These are phyloP conservation scores for Penicilliopsis zonata DNA, from an alignment of 495 filamentous ascomycete species.

Conservation along the genomic window DNA sequence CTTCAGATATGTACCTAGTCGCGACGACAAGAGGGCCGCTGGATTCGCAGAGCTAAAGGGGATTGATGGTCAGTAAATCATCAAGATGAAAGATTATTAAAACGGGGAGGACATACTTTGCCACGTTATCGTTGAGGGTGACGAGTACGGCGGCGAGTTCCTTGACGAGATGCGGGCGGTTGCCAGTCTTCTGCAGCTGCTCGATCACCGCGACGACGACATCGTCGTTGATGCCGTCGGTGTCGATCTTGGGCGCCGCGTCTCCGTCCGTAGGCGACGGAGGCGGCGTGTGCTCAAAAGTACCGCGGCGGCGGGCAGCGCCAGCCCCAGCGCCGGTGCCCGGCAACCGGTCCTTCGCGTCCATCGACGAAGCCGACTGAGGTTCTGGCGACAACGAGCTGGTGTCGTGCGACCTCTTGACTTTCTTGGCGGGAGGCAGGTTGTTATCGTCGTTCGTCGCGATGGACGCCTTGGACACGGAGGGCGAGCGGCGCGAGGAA, in stretches of 20 bases:
- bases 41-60: slow-evolving; percentile 78
- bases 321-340: slow-evolving; percentile 32
- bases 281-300: slow-evolving; percentile 69
- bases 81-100: background rate
- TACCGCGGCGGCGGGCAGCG: slow-evolving; percentile 29
- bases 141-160: slow-evolving; percentile 78
- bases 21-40: slow-evolving; percentile 85
- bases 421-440: slow-evolving; percentile 64
- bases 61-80: slow-evolving; percentile 20
- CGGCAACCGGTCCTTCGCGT: no score
- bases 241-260: slow-evolving; percentile 57
- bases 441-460: slow-evolving; percentile 38
- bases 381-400: slow-evolving; percentile 42
- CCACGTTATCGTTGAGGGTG: slow-evolving; percentile 65
- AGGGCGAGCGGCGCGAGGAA: slow-evolving; percentile 59
- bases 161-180: slow-evolving; percentile 87
- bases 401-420: slow-evolving; percentile 68
- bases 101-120: slow-evolving; percentile 56
- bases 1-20: slow-evolving; percentile 79
- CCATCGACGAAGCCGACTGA: slow-evolving; percentile 15
- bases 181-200: slow-evolving; percentile 83
- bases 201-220: slow-evolving; percentile 88
- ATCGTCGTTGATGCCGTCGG: slow-evolving; percentile 85
- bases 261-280: slow-evolving; percentile 57
- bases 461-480: slow-evolving; percentile 39